Percentiles rank a stretch among this genome's conserved stretches.
Conservation (phyloP, 1,284 basidiomycete species). For the Apiotrichum domesticum region DNA sequence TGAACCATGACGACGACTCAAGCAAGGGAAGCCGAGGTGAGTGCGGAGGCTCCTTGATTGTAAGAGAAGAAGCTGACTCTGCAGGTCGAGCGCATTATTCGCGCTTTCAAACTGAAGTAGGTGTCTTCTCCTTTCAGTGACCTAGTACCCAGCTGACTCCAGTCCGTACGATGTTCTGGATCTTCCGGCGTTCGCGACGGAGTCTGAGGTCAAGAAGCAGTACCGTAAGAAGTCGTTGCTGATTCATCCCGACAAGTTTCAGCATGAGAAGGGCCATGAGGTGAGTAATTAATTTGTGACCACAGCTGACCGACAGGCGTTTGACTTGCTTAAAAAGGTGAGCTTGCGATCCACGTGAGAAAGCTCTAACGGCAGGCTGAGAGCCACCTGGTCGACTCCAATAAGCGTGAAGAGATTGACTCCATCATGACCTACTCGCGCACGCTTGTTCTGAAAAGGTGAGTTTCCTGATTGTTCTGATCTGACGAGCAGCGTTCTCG, state of each 20-base stretch:
- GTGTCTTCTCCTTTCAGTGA: slow-evolving; percentile 7
- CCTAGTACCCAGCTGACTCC: neutral
- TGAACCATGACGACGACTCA: neutral
- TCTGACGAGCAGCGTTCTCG: slow-evolving; percentile 25
- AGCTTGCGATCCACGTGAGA: slow-evolving; percentile 1
- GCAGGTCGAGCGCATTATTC: slow-evolving; percentile 51
- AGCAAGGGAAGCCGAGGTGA: slow-evolving; percentile 34
- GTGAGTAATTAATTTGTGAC: slow-evolving; percentile 25
- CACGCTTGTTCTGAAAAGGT: slow-evolving; percentile 41
- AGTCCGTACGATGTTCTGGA: slow-evolving; percentile 55
- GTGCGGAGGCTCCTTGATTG: neutral
- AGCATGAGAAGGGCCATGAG: slow-evolving; percentile 51
- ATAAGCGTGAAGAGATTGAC: slow-evolving; percentile 43
- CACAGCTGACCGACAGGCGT: slow-evolving; percentile 43
- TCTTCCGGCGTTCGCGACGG: slow-evolving; percentile 48
- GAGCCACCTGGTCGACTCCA: slow-evolving; percentile 25
- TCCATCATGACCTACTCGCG: slow-evolving; percentile 44
- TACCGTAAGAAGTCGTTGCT: slow-evolving; percentile 54
- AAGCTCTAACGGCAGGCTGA: slow-evolving; percentile 38
- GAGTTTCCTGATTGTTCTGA: slow-evolving; percentile 12
- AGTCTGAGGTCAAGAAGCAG: slow-evolving; percentile 51
- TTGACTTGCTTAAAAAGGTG: slow-evolving; percentile 55
- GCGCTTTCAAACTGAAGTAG: slow-evolving; percentile 53
- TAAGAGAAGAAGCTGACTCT: neutral
- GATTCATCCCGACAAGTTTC: slow-evolving; percentile 57